These are phyloP conservation scores for Gracilaria gracilis DNA, from an alignment of 23 red algal species.

Conservation along the genomic window DNA sequence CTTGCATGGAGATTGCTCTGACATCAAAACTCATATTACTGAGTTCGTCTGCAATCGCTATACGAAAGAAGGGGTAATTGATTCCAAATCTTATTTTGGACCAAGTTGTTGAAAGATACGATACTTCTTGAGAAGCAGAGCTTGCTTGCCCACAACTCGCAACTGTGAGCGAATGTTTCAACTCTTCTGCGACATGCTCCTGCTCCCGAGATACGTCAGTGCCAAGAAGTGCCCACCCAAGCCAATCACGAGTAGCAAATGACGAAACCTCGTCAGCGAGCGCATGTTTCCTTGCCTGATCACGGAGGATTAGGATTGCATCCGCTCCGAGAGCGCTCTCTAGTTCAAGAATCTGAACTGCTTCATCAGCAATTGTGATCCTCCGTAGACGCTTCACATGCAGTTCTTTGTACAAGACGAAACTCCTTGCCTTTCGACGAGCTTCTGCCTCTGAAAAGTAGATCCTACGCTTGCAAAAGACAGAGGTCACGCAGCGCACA, in stretches of 20 bases:
- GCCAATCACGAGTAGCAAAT: constrained; percentile 67
- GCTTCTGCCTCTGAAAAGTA: constrained; percentile 25
- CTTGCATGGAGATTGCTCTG: not conserved
- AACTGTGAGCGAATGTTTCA: constrained; percentile 44
- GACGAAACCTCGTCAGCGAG: constrained; percentile 62
- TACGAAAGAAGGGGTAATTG: not conserved
- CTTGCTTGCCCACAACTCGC: constrained; percentile 5
- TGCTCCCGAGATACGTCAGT: constrained; percentile 37
- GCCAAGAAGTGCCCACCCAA: constrained; percentile 51
- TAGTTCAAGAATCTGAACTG: constrained; percentile 15
- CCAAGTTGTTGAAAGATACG: not conserved
- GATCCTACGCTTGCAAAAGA: constrained; percentile 17
- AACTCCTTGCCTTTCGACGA: constrained; percentile 15
- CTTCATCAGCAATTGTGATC: not conserved
- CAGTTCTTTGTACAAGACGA: constrained; percentile 36
- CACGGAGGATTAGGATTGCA: constrained; percentile 43
- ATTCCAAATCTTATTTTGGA: constrained; percentile 40
- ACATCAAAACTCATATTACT: not conserved
- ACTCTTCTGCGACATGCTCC: constrained; percentile 40
- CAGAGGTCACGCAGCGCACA: not conserved
- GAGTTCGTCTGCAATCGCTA: not conserved
- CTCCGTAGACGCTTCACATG: constrained; percentile 48
- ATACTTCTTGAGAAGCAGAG: constrained; percentile 11
- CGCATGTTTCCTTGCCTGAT: constrained; percentile 43
- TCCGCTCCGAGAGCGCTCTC: constrained; percentile 48